Base-by-base conservation (phyloP, 73 alveolate species). In the Paramecium tetraurelia region DNA sequence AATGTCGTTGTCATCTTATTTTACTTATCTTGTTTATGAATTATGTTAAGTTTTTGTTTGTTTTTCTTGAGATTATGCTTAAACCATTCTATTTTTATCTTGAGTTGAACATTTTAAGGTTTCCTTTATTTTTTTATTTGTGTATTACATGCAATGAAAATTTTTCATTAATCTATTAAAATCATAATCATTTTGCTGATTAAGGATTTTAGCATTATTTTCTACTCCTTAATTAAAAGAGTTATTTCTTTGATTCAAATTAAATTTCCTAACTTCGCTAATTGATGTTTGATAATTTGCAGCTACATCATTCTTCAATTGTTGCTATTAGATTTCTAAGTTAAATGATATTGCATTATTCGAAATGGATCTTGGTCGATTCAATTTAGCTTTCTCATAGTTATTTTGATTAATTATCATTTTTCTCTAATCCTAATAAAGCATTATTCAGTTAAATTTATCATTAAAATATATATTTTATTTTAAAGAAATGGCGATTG, bases 361-460 rank as follows among this genome's bases (percentile, higher is more conserved):
- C 21, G 80, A 29, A 24, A n/a, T 59, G 1, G 80, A 22, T 59
- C 80, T 59, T 29, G 35, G 22, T 59, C 36, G 80, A 24, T 6
- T 20, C n/a, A 22, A 5, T 48, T 48, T 48, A 48, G 7, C 5
- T 59, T 59, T 59, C 18, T 22, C 35, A 20, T 59, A 59, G 0
- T 24, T 14, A 59, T 20, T 22, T 24, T 22, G 80, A 59, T 59
- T 59, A 0, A 59, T 59, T 2, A 48, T 14, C 59, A 59, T 11
- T 9, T 6, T 59, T 59, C 80, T 22, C 10, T 6, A 20, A 59
- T 59, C 41, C 22, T 59, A 59, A 20, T 59, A n/a, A 24, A 24
- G 80, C 80, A 59, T 68, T 68, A 68, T 68, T 68, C 84, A 22
- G 46, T 68, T 68, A 68, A 68, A 31, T 24, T 68, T 68, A 31